Evolutionary conservation across 1,284 basidiomycete genomes (phyloP), one percentile per base, ranked within the genome.

Genomic region (Apiotrichum laibachii): DNA sequence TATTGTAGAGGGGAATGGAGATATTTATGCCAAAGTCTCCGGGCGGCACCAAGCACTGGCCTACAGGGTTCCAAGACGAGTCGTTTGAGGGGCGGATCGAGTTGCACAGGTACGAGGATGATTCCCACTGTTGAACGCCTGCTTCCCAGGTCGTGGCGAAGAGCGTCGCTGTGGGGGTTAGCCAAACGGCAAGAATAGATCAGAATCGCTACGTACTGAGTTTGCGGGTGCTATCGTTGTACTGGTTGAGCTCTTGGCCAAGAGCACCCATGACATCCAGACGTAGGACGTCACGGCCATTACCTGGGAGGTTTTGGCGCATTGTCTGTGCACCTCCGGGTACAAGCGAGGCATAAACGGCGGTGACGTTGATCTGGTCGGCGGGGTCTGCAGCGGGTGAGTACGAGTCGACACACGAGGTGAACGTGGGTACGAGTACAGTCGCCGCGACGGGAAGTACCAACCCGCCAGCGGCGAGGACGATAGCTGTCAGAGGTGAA

Each of bases 21-120:
- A 91, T 81, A 33, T 90, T 86, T 68, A 98, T 85, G 0, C 87
- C 92, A 69, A 96, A 88, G 15, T 84, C 83, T 1, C 93, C 93
- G 2, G 85, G 80, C 2, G 81, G 70, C 48, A 93, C 79, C 12
- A 89, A 88, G 73, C 92, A 95, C 71, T 86, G 81, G 35, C 81
- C 78, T 66, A 79, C 77, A n/a, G 76, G 71, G 26, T 57, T 61
- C 59, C 76, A 75, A 1, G 31, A 68, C 10, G 85, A 82, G 19
- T 89, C 80, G 10, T 85, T 85, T 10, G 88, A 86, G 12, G 88
- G 85, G 34, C 87, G 85, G 51, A 95, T 79, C 35, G 84, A 82
- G 42, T 83, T 76, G 77, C 92, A 96, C 62, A 94, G 81, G 70
- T 84, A 89, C 9, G 86, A 84, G 61, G 83, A 84, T 61, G 87